Conservation (phyloP, 805 yeast species). For the Clavispora fructus region DNA sequence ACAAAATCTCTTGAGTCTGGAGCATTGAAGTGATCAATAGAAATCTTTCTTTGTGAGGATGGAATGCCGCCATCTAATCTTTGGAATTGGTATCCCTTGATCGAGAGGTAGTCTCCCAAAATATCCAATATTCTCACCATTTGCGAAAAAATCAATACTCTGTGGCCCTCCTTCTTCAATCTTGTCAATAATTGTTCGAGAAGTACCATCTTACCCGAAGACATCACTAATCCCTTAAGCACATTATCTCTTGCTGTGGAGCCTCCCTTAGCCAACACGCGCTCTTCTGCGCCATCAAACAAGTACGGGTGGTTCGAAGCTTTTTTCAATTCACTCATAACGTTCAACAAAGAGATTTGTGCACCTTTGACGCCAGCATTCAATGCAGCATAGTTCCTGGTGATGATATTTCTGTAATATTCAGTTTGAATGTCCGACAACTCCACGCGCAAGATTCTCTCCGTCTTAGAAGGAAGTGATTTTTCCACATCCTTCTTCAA, state of each 20-base stretch:
- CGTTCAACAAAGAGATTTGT: constrained; percentile 82
- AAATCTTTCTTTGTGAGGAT: constrained; percentile 85
- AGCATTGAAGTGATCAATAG: constrained; percentile 95
- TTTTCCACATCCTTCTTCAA: constrained; percentile 97
- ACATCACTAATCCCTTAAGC: constrained; percentile 90
- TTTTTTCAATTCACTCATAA: constrained; percentile 93
- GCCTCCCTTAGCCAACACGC: constrained; percentile 64
- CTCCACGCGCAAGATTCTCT: constrained; percentile 91
- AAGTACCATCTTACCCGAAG: constrained; percentile 96
- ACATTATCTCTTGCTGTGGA: constrained; percentile 67
- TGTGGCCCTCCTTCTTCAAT: constrained; percentile 86
- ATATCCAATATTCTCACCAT: constrained; percentile 97
- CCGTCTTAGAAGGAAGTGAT: constrained; percentile 92
- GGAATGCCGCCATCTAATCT: constrained; percentile 96
- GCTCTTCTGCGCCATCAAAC: constrained; percentile 88
- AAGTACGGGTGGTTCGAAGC: constrained; percentile 96
- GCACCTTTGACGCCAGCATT: constrained; percentile 70
- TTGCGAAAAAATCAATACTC: constrained; percentile 92
- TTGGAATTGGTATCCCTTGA: constrained; percentile 85
- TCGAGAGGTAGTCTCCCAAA: constrained; percentile 83
- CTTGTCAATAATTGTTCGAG: constrained; percentile 83
- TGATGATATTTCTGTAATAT: constrained; percentile 87
- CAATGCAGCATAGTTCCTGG: constrained; percentile 87
- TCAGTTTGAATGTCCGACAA: constrained; percentile 92
- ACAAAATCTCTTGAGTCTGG: constrained; percentile 90